Evolutionary conservation across 2,329 filamentous ascomycete genomes (phyloP).

Genomic region (Diplodia scrobiculata): DNA sequence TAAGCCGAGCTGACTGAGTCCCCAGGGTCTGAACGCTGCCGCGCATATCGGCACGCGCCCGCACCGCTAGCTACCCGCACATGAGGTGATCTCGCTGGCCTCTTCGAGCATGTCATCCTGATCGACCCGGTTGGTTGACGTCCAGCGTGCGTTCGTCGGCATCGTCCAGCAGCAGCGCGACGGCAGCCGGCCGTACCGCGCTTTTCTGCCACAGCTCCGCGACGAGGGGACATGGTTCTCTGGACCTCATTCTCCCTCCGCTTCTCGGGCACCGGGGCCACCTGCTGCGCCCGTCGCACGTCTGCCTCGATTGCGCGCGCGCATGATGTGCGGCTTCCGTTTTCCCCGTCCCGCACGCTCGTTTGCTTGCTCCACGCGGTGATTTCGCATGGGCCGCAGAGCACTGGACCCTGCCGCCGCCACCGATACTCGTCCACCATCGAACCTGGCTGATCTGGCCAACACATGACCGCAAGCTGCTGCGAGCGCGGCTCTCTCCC

Average conservation of each 20-base stretch:
- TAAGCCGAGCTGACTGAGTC: slow-evolving; percentile 25
- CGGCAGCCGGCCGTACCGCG: slow-evolving; percentile 4
- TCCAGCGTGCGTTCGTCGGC: no score
- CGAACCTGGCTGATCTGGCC: slow-evolving; percentile 8
- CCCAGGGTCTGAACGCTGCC: neutral
- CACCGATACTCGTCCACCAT: slow-evolving; percentile 1
- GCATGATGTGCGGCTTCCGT: slow-evolving; percentile 28
- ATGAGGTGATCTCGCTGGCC: slow-evolving; percentile 15
- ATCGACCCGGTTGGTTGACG: slow-evolving; percentile 17
- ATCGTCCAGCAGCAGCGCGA: no score
- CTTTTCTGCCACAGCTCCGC: slow-evolving; percentile 21
- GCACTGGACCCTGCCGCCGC: slow-evolving; percentile 1
- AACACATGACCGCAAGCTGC: slow-evolving; percentile 26
- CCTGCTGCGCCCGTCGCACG: slow-evolving; percentile 4
- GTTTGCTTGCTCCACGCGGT: slow-evolving; percentile 3
- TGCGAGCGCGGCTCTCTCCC: slow-evolving; percentile 16
- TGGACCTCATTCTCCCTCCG: neutral
- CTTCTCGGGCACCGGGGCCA: slow-evolving; percentile 8
- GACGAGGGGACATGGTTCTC: neutral
- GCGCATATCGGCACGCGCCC: slow-evolving; percentile 12
- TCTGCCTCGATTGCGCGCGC: slow-evolving; percentile 11
- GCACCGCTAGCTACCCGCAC: neutral
- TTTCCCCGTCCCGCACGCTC: slow-evolving; percentile 18
- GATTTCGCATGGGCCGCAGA: neutral
- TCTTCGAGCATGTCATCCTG: slow-evolving; percentile 16